Percentiles rank a stretch among this genome's conserved stretches.
Evolutionary conservation across 1,284 basidiomycete species (phyloP).

Genomic region (Ustilago curta): DNA sequence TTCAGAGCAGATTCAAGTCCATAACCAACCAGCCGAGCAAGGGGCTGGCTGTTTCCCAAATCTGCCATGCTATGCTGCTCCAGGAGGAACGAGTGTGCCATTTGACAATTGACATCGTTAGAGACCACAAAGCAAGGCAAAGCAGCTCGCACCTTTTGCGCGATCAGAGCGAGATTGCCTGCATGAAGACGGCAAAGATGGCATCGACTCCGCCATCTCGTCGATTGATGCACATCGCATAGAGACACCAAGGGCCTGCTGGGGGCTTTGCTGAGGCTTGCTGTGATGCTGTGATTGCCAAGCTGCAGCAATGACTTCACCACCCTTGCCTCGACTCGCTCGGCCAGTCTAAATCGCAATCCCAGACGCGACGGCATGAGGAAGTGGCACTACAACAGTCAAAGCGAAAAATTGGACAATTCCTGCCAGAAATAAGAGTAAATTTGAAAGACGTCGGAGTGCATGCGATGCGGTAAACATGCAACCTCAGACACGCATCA

Average conservation of each 20-base stretch:
- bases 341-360: slow-evolving; percentile 1
- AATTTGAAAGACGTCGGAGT: not conserved
- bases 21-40: too few relatives aligned
- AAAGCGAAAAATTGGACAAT: not conserved
- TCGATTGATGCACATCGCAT: too few relatives aligned
- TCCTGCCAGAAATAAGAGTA: not conserved
- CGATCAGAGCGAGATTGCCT: not conserved
- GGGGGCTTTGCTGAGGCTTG: too few relatives aligned
- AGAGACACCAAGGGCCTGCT: too few relatives aligned
- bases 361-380: too few relatives aligned
- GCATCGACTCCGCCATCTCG: slow-evolving; percentile 2
- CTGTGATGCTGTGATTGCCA: too few relatives aligned
- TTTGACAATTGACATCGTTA: too few relatives aligned
- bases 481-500: not conserved
- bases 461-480: slow-evolving; percentile 1
- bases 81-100: too few relatives aligned
- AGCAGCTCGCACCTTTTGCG: not conserved
- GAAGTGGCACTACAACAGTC: not conserved
- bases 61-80: too few relatives aligned
- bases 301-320: slow-evolving; percentile 6
- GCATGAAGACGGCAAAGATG: slow-evolving; percentile 2
- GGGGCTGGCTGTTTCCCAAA: too few relatives aligned
- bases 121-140: too few relatives aligned
- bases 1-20: too few relatives aligned
- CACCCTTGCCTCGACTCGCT: not conserved